These are phyloP conservation scores for Pichia occidentalis DNA, from an alignment of 805 yeast genomes.

Conservation along the genomic window DNA sequence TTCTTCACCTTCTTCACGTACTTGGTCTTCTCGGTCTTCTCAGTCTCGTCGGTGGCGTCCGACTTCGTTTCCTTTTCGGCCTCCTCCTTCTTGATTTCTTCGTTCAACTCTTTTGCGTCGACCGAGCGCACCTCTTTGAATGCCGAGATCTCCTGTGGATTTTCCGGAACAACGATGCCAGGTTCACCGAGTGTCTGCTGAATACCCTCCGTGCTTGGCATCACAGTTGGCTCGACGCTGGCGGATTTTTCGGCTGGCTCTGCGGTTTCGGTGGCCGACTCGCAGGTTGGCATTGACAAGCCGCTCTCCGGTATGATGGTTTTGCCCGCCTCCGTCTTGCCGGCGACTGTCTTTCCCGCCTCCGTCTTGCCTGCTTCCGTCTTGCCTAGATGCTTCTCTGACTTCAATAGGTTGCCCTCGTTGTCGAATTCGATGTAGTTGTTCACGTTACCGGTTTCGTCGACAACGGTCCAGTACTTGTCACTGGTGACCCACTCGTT, in stretches of 20 bases:
- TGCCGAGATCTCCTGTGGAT: slow-evolving; percentile 60
- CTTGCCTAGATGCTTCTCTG: slow-evolving; percentile 27
- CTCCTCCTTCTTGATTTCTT: slow-evolving; percentile 12
- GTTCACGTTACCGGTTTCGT: slow-evolving; percentile 46
- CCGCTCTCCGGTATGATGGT: slow-evolving; percentile 13
- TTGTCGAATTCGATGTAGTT: slow-evolving; percentile 39
- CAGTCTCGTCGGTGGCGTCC: slow-evolving; percentile 16
- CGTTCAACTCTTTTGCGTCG: slow-evolving; percentile 55
- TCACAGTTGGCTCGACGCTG: slow-evolving; percentile 35
- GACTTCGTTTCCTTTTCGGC: background rate
- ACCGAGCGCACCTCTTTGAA: slow-evolving; percentile 53
- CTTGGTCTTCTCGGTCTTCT: slow-evolving; percentile 30
- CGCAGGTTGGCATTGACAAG: slow-evolving; percentile 6
- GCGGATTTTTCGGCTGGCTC: slow-evolving; percentile 4
- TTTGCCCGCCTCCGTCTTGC: slow-evolving; percentile 22
- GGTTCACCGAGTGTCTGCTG: slow-evolving; percentile 56
- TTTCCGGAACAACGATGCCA: slow-evolving; percentile 60
- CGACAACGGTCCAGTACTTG: slow-evolving; percentile 37
- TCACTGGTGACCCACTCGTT: slow-evolving; percentile 42
- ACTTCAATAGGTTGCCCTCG: slow-evolving; percentile 29
- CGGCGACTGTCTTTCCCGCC: slow-evolving; percentile 19
- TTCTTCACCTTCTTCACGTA: slow-evolving; percentile 37
- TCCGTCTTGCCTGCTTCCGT: slow-evolving; percentile 44
- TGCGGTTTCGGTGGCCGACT: slow-evolving; percentile 20
- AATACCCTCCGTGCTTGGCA: slow-evolving; percentile 41